Conservation (phyloP, 1,284 basidiomycete species). For the Sanghuangporus baumii region DNA sequence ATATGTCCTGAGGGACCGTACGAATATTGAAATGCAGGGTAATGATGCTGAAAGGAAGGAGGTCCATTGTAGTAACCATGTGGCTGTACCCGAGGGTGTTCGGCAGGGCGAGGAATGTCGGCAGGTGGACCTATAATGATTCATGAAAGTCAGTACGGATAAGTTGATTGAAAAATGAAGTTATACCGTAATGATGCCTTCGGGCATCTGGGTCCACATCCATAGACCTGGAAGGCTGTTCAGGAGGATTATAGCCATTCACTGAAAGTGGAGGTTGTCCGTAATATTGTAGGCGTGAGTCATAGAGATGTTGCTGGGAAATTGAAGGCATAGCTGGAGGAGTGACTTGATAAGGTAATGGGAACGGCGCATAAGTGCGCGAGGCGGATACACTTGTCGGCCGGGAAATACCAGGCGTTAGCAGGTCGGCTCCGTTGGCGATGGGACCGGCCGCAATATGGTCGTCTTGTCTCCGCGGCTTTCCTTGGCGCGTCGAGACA, state of each 20-base stretch:
- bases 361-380: conserved; percentile 55
- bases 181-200: conserved; percentile 10
- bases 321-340: not conserved
- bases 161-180: not conserved
- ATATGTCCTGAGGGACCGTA: not conserved
- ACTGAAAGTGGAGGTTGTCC: not conserved
- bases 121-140: not conserved
- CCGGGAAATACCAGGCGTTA: conserved; percentile 24
- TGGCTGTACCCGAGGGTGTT: not conserved
- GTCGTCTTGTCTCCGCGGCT: conserved; percentile 25
- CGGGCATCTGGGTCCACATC: not conserved
- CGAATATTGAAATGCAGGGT: conserved; percentile 2
- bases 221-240: not conserved
- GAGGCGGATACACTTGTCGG: conserved; percentile 26
- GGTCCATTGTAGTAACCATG: not conserved
- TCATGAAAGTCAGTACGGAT: not conserved
- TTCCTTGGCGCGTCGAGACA: conserved; percentile 17
- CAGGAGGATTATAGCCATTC: conserved; percentile 6
- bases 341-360: conserved; percentile 23
- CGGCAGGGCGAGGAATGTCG: conserved; percentile 3
- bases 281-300: conserved; percentile 5
- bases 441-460: conserved; percentile 23
- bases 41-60: not conserved
- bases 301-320: conserved; percentile 1
- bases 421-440: conserved; percentile 4